These are phyloP conservation scores for Trichosanthes cucumerina DNA, from an alignment of 306 rosid species.

Conservation along the genomic window DNA sequence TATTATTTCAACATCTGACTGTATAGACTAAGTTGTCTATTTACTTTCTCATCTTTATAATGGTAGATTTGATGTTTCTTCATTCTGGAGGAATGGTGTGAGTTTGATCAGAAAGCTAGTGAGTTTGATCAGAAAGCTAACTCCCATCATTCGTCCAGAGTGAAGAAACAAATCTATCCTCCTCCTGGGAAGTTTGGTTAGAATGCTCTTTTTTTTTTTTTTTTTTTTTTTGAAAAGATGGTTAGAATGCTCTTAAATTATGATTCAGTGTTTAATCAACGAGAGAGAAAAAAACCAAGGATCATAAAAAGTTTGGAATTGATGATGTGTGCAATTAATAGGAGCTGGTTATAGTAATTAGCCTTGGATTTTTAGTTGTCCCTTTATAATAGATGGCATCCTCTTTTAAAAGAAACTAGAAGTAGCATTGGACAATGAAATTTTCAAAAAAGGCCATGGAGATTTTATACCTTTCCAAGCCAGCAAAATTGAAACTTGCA, in stretches of 20 bases:
- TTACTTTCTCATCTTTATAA: neutral
- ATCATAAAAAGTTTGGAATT: neutral
- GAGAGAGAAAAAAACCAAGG: neutral
- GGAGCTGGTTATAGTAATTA: neutral
- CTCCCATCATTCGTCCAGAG: too few species aligned
- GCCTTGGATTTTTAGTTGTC: neutral
- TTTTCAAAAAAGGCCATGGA: neutral
- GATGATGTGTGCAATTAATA: neutral
- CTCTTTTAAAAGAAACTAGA: neutral
- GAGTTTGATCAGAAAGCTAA: too few species aligned
- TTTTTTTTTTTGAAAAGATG: too few species aligned
- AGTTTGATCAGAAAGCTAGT: neutral
- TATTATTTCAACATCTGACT: neutral
- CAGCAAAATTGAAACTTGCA: too few species aligned
- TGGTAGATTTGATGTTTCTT: conserved; percentile 3
- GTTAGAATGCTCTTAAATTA: neutral
- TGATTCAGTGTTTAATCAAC: neutral
- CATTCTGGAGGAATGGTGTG: neutral
- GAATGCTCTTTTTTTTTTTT: neutral
- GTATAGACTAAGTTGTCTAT: neutral
- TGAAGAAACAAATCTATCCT: too few species aligned
- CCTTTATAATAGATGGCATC: neutral
- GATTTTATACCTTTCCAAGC: too few species aligned
- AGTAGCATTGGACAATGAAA: neutral
- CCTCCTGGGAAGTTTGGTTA: neutral